A percentile compares a stretch with the other conserved stretches of the same genome.
Conservation (phyloP, 1,284 basidiomycete species). For the Clitocybe nebularis region DNA sequence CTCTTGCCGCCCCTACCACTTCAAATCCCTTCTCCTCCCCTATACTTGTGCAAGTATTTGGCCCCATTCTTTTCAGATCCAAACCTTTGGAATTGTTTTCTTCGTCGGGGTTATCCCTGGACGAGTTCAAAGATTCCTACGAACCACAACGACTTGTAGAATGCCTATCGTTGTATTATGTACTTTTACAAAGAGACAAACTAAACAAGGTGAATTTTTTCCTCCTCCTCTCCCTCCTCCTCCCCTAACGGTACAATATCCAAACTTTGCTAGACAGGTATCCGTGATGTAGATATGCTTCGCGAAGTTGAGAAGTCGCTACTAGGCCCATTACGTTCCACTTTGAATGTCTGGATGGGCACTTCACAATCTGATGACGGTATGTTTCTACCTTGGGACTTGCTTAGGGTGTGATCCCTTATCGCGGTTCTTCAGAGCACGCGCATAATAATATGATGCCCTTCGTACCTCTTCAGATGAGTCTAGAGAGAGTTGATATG, state of each 20-base stretch:
- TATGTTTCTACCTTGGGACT: no score
- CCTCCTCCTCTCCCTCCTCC: not conserved
- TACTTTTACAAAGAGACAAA: conserved; percentile 15
- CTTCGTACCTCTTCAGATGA: conserved; percentile 39
- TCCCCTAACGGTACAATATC: not conserved
- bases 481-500: conserved; percentile 38
- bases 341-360: conserved; percentile 23
- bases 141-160: conserved; percentile 17
- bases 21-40: conserved; percentile 45
- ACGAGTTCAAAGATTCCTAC: conserved; percentile 14
- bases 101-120: conserved; percentile 8
- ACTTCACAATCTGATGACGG: no score
- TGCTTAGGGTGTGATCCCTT: no score
- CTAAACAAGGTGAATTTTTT: conserved; percentile 13
- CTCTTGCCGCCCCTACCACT: conserved; percentile 32
- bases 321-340: conserved; percentile 26
- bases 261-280: conserved; percentile 46
- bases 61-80: conserved; percentile 46
- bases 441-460: conserved; percentile 31
- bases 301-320: conserved; percentile 31
- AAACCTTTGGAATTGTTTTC: conserved; percentile 29
- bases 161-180: conserved; percentile 18
- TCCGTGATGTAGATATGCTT: conserved; percentile 38
- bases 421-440: no score
- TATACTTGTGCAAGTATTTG: conserved; percentile 45